Evolutionary conservation across 2,329 filamentous ascomycete species (phyloP), one percentile per base, ranked within the genome.

Genomic region (Botrytis hyacinthi): DNA sequence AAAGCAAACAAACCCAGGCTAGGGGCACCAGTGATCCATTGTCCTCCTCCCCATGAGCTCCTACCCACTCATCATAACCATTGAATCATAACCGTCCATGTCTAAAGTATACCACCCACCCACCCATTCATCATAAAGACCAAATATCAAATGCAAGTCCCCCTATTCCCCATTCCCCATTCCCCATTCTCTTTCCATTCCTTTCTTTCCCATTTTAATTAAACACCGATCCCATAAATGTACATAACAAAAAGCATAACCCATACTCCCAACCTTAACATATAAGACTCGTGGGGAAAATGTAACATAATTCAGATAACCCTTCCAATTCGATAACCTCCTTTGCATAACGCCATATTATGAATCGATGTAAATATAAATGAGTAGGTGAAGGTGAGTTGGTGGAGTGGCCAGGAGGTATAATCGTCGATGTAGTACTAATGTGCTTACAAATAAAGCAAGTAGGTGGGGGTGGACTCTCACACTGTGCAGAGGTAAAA

Each of bases 201-300:
- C n/a, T 18, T 32, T 48, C 61, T 12, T 22, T 44, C 16, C 61
- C 40, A 14, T 48, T 51, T 67, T 67, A 37, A 51, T 29, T 40
- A 37, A 26, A 22, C 62, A 57, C 61, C 40, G 16, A 46, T 29
- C n/a, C 46, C 46, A 40, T 54, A 29, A 40, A 54, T 54, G 35
- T 68, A 68, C 51, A 57, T 9, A 57, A 57, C 65, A 68, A 40
- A 40, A 29, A 40, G 26, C 8, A 68, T 29, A 54, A 40, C 35
- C 26, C n/a, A 20, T 40, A 68, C 65, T 68, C 65, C 46, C 37
- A 54, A 29, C 46, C 16, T 54, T 16, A 10, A 68, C 65, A 68
- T 54, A 68, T 18, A n/a, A 68, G 51, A 68, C 32, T 68, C 65
- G 46, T 68, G 26, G 35, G 26, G 22, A 63, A 67, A 40, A 68